Base-by-base conservation (phyloP, 495 filamentous ascomycete genomes). In the Aspergillus saccharolyticus region DNA sequence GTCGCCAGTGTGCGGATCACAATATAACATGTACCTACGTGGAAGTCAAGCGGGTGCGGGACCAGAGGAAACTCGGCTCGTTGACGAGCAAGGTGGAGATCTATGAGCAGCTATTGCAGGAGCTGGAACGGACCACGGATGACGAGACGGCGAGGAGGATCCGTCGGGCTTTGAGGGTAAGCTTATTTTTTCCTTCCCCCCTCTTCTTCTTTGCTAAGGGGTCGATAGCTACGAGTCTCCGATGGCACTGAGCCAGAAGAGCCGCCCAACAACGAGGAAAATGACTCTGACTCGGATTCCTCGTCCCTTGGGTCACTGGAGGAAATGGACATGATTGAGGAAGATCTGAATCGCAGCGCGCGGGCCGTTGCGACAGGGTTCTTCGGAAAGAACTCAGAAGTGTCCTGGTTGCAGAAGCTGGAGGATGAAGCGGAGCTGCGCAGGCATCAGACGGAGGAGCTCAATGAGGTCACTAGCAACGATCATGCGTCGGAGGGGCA, bases 321-420 rank as follows among this genome's bases (percentile, higher is more conserved):
- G n/a, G 82, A 78, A 1, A 58, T 84, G 9, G 85, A 86, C 63
- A 61, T 75, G 6, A 72, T 86, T 14, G 74, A 80, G 9, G 81
- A 86, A 57, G 85, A 88, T 56, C 61, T 80, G 16, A 82, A 83
- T 61, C 76, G 74, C 5, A 80, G 67, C 45, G 77, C 79, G 44
- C 70, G 65, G 17, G 68, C 74, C 20, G 66, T 77, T 14, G 74
- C 76, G 0, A 80, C 78, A 18, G 85, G 85, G 0, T 87, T 80
- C 64, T 74, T 85, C 54, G 85, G 85, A 19, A 86, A 85, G 60
- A 84, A 76, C 49, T 87, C 84, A 0, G 83, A 85, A 44, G 66
- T 86, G 19, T 66, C 74, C 22, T 88, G 85, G 85, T 78, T 86
- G 57, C 81, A 80, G 56, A 65, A 67, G 51, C 50, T 78, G 7